Evolutionary conservation across 305 asterid genomes (phyloP), one percentile per base, ranked within the genome.

Genomic region (Nicotiana rustica): DNA sequence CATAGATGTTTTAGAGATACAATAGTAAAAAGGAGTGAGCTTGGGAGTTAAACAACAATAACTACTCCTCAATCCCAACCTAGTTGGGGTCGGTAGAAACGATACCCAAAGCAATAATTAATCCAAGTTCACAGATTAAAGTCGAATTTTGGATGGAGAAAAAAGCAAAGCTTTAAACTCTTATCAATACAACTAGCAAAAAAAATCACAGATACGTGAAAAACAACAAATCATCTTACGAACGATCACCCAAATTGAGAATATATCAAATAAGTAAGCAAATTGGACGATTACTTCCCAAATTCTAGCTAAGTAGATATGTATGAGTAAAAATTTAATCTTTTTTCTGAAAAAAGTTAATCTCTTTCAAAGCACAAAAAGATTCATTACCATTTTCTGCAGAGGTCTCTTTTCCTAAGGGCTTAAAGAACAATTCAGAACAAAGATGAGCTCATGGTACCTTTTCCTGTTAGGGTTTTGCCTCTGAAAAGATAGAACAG

Each of bases 381-480:
- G 19, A 5, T 44, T 70, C 13, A 47, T 71, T 71, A 73, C 79
- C 79, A 73, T 73, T 73, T 73, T 73, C 8, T 49, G 0, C 62
- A 73, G 61, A 47, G 2, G 62, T 0, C 1, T n/a, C 0, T 47
- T 71, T 6, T 19, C 60, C 36, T n/a, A 38, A 69, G 77, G 59
- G 18, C 13, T 44, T 6, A 73, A 21, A 73, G 78, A 12, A 9
- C 12, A 71, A 44, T 44, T 71, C 59, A 44, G 61, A 71, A 21
- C 19, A 71, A 73, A 73, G 41, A 13, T 47, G 13, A 73, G 8
- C 13, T 14, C 79, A 73, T 73, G 5, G 21, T 4, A 15, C 33
- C 3, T 38, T 70, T 41, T 49, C 8, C 25, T 7, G 79, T 25
- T 73, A 73, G 79, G 79, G 79, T 73, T 73, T 70, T 73, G 2